Conservation (phyloP, 106 monocot species). For the Iris macrosiphon region DNA sequence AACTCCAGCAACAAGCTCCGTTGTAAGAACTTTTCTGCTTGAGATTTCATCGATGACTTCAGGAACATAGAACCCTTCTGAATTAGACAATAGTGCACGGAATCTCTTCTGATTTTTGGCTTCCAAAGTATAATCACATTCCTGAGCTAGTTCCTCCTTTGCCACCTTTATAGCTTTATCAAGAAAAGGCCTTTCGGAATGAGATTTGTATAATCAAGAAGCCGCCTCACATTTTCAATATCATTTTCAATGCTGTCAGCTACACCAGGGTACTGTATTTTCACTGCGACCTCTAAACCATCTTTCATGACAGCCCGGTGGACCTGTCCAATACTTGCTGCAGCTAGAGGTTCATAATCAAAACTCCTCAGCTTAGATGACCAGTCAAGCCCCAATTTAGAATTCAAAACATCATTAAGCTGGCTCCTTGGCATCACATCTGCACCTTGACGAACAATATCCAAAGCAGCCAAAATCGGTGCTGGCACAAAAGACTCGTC, state of each 20-base stretch:
- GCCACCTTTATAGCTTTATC: conserved; percentile 97
- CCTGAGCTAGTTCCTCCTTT: conserved; percentile 81
- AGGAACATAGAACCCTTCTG: conserved; percentile 87
- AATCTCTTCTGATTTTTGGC: conserved; percentile 82
- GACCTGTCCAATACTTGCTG: conserved; percentile 98
- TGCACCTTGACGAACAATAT: conserved; percentile 97
- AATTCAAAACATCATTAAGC: conserved; percentile 74
- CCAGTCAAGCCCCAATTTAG: conserved; percentile 81
- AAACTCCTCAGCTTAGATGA: conserved; percentile 77
- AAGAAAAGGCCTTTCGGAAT: conserved; percentile 95
- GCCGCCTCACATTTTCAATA: conserved; percentile 80
- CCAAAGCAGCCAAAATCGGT: conserved; percentile 86
- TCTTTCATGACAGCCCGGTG: conserved; percentile 83
- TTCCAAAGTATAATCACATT: conserved; percentile 96
- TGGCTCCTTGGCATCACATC: conserved; percentile 97
- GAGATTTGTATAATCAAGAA: conserved; percentile 87
- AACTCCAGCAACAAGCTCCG: conserved; percentile 84
- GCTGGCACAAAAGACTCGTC: conserved; percentile 94
- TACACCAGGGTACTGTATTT: conserved; percentile 99
- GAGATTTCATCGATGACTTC: conserved; percentile 74
- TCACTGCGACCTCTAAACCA: conserved; percentile 79
- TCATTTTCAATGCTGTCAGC: conserved; percentile 99
- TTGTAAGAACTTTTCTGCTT: conserved; percentile 79
- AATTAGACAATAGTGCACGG: conserved; percentile 38
- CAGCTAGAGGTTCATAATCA: conserved; percentile 94